Evolutionary conservation across 2,329 filamentous ascomycete genomes (phyloP).

Genomic region (Fusarium albidum): DNA sequence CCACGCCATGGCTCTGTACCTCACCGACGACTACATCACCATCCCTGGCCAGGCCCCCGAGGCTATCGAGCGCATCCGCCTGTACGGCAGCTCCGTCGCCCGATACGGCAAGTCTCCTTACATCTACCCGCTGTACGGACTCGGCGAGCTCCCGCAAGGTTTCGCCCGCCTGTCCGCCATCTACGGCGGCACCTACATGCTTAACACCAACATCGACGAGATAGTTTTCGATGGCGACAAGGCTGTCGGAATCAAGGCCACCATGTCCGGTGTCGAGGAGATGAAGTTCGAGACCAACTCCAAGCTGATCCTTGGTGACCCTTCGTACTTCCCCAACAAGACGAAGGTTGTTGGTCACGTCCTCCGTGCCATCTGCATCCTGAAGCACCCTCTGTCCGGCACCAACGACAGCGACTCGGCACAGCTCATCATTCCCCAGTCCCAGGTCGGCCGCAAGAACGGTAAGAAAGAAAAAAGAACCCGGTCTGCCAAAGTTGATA

Average conservation of each 20-base stretch:
- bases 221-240: conserved; percentile 84
- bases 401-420: conserved; percentile 89
- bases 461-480: too few species aligned
- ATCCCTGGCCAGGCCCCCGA: conserved; percentile 78
- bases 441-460: conserved; percentile 95
- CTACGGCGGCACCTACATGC: conserved; percentile 99
- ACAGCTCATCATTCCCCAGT: conserved; percentile 97
- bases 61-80: conserved; percentile 87
- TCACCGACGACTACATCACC: conserved; percentile 87
- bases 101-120: conserved; percentile 98
- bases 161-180: conserved; percentile 98
- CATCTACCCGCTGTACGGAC: conserved; percentile 98
- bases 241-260: conserved; percentile 95
- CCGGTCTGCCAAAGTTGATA: not conserved
- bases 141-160: conserved; percentile 95
- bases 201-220: conserved; percentile 95
- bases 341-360: conserved; percentile 88
- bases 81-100: conserved; percentile 98
- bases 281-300: conserved; percentile 98
- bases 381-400: conserved; percentile 92
- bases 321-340: conserved; percentile 94
- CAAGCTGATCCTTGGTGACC: conserved; percentile 95
- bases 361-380: conserved; percentile 94
- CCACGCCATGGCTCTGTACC: conserved; percentile 97
- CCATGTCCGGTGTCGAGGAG: conserved; percentile 89